Conservation (phyloP, 1,139 yeast species). For the Kurtzmaniella quercitrusa region DNA sequence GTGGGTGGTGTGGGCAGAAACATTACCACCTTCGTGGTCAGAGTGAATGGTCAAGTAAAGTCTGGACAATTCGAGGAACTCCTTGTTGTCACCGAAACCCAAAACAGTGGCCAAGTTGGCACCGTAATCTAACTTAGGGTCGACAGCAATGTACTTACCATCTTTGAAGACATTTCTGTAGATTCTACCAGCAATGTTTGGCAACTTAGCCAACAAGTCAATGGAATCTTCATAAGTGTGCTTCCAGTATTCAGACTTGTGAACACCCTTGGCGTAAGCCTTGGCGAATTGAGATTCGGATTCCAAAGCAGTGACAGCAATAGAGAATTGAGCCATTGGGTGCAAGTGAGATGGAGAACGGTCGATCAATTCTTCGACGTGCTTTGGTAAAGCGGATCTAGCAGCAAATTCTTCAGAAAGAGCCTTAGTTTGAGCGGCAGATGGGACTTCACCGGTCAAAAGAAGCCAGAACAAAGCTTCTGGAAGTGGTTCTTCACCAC, state of each 20-base stretch:
- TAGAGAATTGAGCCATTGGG: conserved; percentile 97
- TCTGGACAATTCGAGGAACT: conserved; percentile 88
- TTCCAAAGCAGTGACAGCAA: conserved; percentile 89
- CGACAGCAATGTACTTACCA: conserved; percentile 73
- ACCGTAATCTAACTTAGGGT: conserved; percentile 81
- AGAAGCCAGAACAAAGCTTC: conserved; percentile 92
- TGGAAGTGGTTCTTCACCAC: conserved; percentile 81
- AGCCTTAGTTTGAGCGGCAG: conserved; percentile 68
- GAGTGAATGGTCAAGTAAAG: conserved; percentile 92
- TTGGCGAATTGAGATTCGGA: conserved; percentile 86
- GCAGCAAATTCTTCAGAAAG: conserved; percentile 82
- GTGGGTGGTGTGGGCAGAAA: conserved; percentile 96
- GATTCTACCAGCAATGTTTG: conserved; percentile 89
- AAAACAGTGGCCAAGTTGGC: conserved; percentile 82
- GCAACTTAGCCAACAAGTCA: conserved; percentile 86
- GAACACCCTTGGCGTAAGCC: conserved; percentile 86
- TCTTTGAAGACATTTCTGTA: conserved; percentile 88
- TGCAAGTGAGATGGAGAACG: conserved; percentile 82
- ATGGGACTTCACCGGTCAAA: conserved; percentile 86
- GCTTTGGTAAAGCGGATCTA: conserved; percentile 80
- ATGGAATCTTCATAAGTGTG: conserved; percentile 87
- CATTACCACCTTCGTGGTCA: conserved; percentile 99
- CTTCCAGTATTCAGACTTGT: conserved; percentile 88
- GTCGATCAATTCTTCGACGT: conserved; percentile 78
- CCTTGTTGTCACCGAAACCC: conserved; percentile 76